Base-by-base conservation (phyloP, 2,329 filamentous ascomycete genomes). In the Gnomoniopsis smithogilvyi region DNA sequence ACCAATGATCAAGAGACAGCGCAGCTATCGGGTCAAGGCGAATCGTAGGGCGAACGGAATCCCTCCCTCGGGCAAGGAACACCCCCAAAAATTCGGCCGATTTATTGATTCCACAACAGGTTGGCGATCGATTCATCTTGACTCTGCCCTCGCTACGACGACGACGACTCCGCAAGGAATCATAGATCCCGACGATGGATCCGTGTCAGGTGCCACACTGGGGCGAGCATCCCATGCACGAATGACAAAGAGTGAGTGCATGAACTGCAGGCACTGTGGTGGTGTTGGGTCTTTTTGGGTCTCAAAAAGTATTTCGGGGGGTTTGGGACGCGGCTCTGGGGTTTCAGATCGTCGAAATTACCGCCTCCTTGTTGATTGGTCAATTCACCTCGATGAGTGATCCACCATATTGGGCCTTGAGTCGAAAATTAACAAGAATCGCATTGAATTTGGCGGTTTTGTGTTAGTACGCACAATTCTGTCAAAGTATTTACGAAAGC, bases 1-100 rank as follows among this genome's bases (percentile, higher is more conserved):
- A 15, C 54, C 54, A 56, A 51, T 51, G 34, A 34, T 15, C 15
- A 48, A 56, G 22, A 48, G 51, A 57, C 54, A 57, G 54, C 54
- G 47, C 54, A 57, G 24, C 49, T 19, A 33, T 19, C 3, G 38
- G 30, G 24, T 21, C 15, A 19, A 7, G 26, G 14, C 36, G 12
- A 38, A 38, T 12, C 6, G 36, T 14, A 38, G 34, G 26, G 26
- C 26, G 26, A 30, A 8, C 26, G 26, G 26, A 8, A 4, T 30
- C 26, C 26, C 4, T 30, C 26, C 26, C 4, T 30, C n/a, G 26
- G 26, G 26, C 26, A 30, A 30, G 26, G 26, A 30, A 30, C 26
- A 30, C 26, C 26, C n/a, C 26, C 26, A 30, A 30, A 4, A 4
- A 8, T 30, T 30, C 26, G 26, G 26, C 26, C 26, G 26, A 30